Conservation (phyloP, 2,329 filamentous ascomycete genomes). For the Geosmithia morbida region DNA sequence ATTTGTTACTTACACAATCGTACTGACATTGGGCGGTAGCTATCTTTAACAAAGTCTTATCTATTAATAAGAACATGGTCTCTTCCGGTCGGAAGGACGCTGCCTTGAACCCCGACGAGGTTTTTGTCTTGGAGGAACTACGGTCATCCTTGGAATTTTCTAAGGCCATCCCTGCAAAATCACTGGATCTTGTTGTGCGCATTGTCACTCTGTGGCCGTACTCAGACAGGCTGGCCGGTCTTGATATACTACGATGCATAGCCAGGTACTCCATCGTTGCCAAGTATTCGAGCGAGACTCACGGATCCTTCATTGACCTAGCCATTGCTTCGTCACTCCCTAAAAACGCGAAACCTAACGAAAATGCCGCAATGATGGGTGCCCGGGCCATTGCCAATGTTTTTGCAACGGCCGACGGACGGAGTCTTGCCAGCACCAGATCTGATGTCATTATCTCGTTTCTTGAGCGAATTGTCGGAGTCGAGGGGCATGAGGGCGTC, state of each 20-base stretch:
- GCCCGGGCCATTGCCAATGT: constrained; percentile 72
- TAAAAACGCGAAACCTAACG: constrained; percentile 42
- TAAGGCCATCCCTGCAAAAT: constrained; percentile 31
- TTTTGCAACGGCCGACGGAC: constrained; percentile 61
- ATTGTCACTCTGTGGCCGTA: constrained; percentile 70
- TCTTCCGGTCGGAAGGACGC: constrained; percentile 57
- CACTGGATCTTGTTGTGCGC: constrained; percentile 52
- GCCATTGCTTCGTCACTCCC: constrained; percentile 24
- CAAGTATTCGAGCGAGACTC: constrained; percentile 34
- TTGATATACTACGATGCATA: constrained; percentile 79
- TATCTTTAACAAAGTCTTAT: constrained; percentile 62
- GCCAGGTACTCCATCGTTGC: constrained; percentile 56
- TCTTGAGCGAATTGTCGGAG: constrained; percentile 46
- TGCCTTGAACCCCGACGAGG: constrained; percentile 58
- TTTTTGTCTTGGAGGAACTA: constrained; percentile 46
- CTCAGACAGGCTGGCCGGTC: constrained; percentile 62
- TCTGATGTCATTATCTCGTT: constrained; percentile 44
- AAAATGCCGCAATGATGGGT: constrained; percentile 81
- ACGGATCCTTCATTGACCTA: constrained; percentile 45
- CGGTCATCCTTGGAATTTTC: constrained; percentile 48
- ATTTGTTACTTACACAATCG: constrained; percentile 3
- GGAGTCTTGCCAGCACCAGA: constrained; percentile 45
- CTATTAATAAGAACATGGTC: constrained; percentile 61
- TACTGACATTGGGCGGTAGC: constrained; percentile 24
- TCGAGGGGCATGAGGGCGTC: constrained; percentile 29